Percentiles rank a stretch among this genome's conserved stretches.
phyloP scores from a whole-genome alignment of 768 basidiomycete genomes.

The Thelephora ganbajun region DNA sequence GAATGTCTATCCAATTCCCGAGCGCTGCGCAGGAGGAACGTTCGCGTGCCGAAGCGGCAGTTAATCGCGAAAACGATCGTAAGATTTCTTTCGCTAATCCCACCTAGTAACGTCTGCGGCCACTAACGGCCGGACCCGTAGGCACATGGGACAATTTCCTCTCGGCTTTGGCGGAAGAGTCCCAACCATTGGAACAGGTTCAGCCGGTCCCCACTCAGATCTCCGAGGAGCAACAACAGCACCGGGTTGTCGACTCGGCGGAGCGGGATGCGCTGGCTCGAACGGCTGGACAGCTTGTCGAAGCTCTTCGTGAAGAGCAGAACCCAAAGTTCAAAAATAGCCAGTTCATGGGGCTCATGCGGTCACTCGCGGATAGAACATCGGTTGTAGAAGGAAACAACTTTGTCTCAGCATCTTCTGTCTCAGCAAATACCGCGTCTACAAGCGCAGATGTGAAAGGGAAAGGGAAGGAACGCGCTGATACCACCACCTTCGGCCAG shows the following conservation, averaged over 20 bases:
- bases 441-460: constrained; percentile 39
- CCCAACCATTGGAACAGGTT: constrained; percentile 15
- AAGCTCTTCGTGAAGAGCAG: constrained; percentile 58
- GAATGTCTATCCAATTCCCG: too few relatives aligned
- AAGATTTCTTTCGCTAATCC: too few relatives aligned
- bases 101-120: too few relatives aligned
- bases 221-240: constrained; percentile 10
- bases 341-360: constrained; percentile 78
- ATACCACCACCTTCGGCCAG: neutral
- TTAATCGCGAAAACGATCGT: too few relatives aligned
- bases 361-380: constrained; percentile 65
- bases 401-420: constrained; percentile 40
- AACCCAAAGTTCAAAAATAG: constrained; percentile 82
- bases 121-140: too few relatives aligned
- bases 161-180: too few relatives aligned
- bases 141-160: too few relatives aligned
- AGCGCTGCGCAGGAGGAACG: too few relatives aligned
- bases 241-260: constrained; percentile 31
- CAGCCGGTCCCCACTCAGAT: constrained; percentile 13
- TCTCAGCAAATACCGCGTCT: constrained; percentile 12
- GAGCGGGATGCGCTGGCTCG: constrained; percentile 61
- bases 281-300: constrained; percentile 65
- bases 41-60: too few relatives aligned
- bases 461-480: constrained; percentile 31
- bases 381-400: constrained; percentile 67